Evolutionary conservation across 192 early-diverging fungal species (phyloP).

Genomic region (Backusella westeae): DNA sequence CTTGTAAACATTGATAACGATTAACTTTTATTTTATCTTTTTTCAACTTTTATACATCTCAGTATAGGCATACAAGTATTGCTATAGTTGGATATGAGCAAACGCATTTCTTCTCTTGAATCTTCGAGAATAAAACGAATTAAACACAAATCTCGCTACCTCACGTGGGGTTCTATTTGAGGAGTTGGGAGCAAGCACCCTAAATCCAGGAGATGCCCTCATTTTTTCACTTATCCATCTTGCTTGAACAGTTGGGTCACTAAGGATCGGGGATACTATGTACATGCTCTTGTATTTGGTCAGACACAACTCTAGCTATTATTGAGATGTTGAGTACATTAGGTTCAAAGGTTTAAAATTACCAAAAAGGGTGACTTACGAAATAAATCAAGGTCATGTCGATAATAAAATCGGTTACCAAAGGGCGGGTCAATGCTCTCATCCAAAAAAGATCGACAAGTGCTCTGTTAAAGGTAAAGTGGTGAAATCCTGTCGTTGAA

Average conservation of each 20-base stretch:
- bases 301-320: not conserved
- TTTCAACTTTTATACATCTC: not conserved
- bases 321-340: slow-evolving; percentile 8
- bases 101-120: not conserved
- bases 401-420: too few species aligned
- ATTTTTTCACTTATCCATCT: not conserved
- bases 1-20: not conserved
- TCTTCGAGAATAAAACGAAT: not conserved
- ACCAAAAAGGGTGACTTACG: slow-evolving; percentile 16
- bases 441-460: too few species aligned
- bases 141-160: not conserved
- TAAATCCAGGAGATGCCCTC: not conserved
- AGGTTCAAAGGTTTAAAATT: too few species aligned
- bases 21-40: not conserved
- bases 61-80: not conserved
- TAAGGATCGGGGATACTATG: not conserved
- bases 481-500: too few species aligned
- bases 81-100: not conserved
- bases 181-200: not conserved
- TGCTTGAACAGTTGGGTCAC: not conserved
- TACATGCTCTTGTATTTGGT: not conserved
- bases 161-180: not conserved
- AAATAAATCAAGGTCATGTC: too few species aligned
- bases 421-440: too few species aligned
- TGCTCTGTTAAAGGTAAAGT: too few species aligned